Percentiles rank a stretch among this genome's conserved stretches.
phyloP scores from a whole-genome alignment of 2,329 filamentous ascomycete genomes.

The Blastomyces emzantsi region DNA sequence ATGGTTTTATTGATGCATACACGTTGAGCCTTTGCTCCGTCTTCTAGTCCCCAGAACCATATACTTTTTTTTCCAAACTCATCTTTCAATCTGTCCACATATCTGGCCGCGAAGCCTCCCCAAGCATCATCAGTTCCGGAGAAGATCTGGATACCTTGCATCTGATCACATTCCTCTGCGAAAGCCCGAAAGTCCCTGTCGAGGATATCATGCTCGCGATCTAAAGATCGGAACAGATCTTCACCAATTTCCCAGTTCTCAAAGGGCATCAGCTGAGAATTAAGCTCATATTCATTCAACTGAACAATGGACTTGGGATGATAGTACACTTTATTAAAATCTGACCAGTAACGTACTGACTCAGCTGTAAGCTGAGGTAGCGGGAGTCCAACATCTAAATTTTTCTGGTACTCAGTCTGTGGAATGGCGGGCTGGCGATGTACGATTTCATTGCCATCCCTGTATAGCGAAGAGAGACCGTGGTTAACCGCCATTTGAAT shows the following conservation, averaged over 20 bases:
- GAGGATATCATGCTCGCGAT: constrained; percentile 74
- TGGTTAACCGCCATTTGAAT: background rate
- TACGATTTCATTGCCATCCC: constrained; percentile 58
- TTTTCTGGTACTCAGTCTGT: constrained; percentile 66
- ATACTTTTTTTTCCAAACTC: constrained; percentile 83
- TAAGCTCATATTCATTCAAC: constrained; percentile 76
- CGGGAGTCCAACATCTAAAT: constrained; percentile 61
- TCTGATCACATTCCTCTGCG: constrained; percentile 82
- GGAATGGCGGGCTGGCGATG: constrained; percentile 60
- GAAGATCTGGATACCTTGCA: constrained; percentile 79
- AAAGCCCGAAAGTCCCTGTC: constrained; percentile 87
- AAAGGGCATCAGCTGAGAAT: constrained; percentile 71
- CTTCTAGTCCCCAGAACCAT: constrained; percentile 79
- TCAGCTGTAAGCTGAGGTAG: constrained; percentile 57
- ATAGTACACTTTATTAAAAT: constrained; percentile 87
- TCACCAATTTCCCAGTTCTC: constrained; percentile 65
- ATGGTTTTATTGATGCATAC: constrained; percentile 32
- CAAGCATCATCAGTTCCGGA: constrained; percentile 66
- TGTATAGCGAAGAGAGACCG: constrained; percentile 25
- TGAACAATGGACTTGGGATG: constrained; percentile 83
- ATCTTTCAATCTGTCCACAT: constrained; percentile 70
- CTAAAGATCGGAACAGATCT: constrained; percentile 63
- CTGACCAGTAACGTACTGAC: constrained; percentile 89
- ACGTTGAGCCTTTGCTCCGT: constrained; percentile 46
- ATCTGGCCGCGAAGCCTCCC: constrained; percentile 66